Conservation (phyloP, 169 alveolate genomes). For the Theileria annulata region DNA sequence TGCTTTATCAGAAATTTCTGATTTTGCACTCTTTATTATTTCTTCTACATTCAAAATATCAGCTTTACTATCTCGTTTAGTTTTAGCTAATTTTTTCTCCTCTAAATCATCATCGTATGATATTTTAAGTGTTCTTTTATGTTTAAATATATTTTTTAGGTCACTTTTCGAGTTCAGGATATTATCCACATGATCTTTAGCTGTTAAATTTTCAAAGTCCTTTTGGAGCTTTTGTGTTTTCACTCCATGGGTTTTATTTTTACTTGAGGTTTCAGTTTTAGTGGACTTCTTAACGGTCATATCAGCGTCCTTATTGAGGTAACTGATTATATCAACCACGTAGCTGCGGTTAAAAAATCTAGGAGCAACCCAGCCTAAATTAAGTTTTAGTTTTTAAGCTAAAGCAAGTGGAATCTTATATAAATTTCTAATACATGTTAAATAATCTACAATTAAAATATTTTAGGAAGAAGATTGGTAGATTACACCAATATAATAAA, state of each 20-base stretch:
- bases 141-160: slow-evolving; percentile 15
- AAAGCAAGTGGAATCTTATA: not conserved
- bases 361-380: slow-evolving; percentile 17
- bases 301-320: not conserved
- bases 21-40: not conserved
- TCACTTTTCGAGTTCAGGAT: slow-evolving; percentile 20
- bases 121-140: not conserved
- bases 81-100: not conserved
- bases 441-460: no score
- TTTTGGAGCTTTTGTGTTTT: not conserved
- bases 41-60: slow-evolving; percentile 5
- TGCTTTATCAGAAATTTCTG: slow-evolving; percentile 1
- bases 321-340: slow-evolving; percentile 8
- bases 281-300: not conserved
- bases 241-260: not conserved
- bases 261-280: not conserved
- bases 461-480: not conserved
- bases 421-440: not conserved
- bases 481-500: not conserved
- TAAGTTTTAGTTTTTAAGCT: not conserved
- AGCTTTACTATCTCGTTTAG: not conserved
- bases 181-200: slow-evolving; percentile 27
- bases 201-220: slow-evolving; percentile 2
- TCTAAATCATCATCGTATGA: slow-evolving; percentile 2
- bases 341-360: not conserved